phyloP scores from a whole-genome alignment of 345 rosid species.

The Eucalyptus camaldulensis region DNA sequence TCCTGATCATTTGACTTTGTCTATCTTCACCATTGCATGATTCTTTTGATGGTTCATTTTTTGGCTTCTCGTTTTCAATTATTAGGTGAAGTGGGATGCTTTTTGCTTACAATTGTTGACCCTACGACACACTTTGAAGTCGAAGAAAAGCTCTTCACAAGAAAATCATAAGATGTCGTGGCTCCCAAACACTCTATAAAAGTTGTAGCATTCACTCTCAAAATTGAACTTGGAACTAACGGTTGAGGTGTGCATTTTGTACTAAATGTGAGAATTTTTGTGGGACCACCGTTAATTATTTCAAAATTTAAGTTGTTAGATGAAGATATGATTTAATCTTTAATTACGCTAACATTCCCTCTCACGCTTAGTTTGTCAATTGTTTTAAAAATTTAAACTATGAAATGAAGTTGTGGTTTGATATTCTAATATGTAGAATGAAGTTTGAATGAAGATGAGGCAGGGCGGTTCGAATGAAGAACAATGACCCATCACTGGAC shows the following conservation, averaged over 20 bases:
- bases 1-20: not conserved
- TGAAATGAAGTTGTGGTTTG: no score
- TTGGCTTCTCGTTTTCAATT: not conserved
- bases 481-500: not conserved
- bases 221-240: not conserved
- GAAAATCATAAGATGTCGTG: not conserved
- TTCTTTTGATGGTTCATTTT: not conserved
- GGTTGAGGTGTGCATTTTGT: fast-evolving
- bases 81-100: not conserved
- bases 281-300: fast-evolving
- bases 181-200: not conserved
- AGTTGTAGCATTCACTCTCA: not conserved
- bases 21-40: fast-evolving
- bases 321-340: fast-evolving
- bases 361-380: fast-evolving
- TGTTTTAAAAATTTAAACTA: no score
- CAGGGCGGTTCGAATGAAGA: not conserved
- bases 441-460: not conserved
- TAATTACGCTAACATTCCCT: fast-evolving
- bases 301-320: fast-evolving
- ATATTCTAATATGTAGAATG: no score
- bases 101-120: not conserved
- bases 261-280: fast-evolving
- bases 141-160: not conserved
- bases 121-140: not conserved